Base-by-base conservation (phyloP, 2,329 filamentous ascomycete species). In the Aspergillus fumigatus region DNA sequence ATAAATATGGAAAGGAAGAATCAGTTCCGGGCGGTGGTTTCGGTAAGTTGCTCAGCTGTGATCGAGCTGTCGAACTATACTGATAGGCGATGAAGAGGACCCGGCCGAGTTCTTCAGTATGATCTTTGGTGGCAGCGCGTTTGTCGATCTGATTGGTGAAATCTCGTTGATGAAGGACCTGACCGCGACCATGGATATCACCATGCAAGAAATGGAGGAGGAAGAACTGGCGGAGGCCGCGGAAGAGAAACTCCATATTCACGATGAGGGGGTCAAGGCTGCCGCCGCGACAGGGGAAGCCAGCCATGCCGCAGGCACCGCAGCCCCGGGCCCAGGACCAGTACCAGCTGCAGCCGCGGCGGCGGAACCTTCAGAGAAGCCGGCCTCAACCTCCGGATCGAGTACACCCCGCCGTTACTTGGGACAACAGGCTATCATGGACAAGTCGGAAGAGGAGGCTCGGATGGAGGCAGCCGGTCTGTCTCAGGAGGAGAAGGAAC, bases 101-200 rank as follows among this genome's bases (percentile, higher is more conserved):
- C 94, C 94, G 1, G 84, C 92, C 62, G 94, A 99, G 77, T 99
- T 99, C 83, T 99, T 99, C 78, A 89, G 89, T 68, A 95, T 92
- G 80, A 99, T 99, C 66, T 99, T 99, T 71, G 94, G 94, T 65
- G 94, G 94, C 59, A 93, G 97, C 67, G 92, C 93, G 11, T 99
- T 99, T 70, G 82, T 88, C 59, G 93, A 99, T 79, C 91, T 94
- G 82, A 97, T 99, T 70, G 94, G 94, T 64, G 94, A 99, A 81
- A 96, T 99, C 66, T 94, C 90, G 51, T 85, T 99, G 56, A 97
- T 99, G 90, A 97, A 97, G 79, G 94, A 99, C 70, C 82, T 99
- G 54, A 97, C 93, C 19, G 91, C 92, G 69, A 96, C 92, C 48
- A 97, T 99, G 93, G 94, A 99, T 69, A 97, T 99, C 64, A 92